Evolutionary conservation across 345 rosid genomes (phyloP).

Genomic region (Linum trigynum): DNA sequence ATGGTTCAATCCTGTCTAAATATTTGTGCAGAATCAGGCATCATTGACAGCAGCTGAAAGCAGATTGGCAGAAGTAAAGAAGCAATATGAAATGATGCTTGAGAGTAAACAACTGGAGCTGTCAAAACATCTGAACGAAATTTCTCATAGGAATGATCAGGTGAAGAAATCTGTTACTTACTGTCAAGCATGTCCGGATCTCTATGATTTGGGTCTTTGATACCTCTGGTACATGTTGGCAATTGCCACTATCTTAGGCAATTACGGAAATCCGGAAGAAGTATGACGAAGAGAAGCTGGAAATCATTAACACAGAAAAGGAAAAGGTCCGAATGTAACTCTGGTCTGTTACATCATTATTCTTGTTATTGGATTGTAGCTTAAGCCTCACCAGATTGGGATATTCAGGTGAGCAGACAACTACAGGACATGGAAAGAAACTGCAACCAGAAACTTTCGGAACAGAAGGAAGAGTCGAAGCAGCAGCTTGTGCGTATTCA

Average conservation of each 20-base stretch:
- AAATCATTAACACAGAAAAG: conserved; percentile 44
- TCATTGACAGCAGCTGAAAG: conserved; percentile 50
- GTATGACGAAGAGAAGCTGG: conserved; percentile 74
- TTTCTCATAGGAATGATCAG: conserved; percentile 32
- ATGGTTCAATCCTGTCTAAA: not conserved
- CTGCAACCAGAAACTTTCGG: conserved; percentile 44
- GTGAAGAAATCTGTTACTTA: conserved; percentile 9
- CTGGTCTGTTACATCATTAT: conserved; percentile 5
- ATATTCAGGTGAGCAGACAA: conserved; percentile 46
- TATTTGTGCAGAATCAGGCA: conserved; percentile 51
- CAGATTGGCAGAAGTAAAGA: conserved; percentile 61
- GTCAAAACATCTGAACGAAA: conserved; percentile 80
- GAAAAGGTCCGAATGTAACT: conserved; percentile 44
- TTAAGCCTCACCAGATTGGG: conserved; percentile 13
- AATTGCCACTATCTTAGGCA: conserved; percentile 34
- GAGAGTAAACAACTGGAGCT: conserved; percentile 76
- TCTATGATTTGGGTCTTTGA: conserved; percentile 7
- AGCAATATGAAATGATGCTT: conserved; percentile 63
- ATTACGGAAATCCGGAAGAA: conserved; percentile 75
- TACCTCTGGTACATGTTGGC: conserved; percentile 8
- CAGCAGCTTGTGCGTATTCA: conserved; percentile 34
- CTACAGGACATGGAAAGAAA: conserved; percentile 42
- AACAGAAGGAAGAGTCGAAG: conserved; percentile 49
- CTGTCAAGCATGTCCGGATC: conserved; percentile 10
- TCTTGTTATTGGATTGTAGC: conserved; percentile 12